Conservation (phyloP, 805 yeast genomes). For the Candida pseudoglaebosa region DNA sequence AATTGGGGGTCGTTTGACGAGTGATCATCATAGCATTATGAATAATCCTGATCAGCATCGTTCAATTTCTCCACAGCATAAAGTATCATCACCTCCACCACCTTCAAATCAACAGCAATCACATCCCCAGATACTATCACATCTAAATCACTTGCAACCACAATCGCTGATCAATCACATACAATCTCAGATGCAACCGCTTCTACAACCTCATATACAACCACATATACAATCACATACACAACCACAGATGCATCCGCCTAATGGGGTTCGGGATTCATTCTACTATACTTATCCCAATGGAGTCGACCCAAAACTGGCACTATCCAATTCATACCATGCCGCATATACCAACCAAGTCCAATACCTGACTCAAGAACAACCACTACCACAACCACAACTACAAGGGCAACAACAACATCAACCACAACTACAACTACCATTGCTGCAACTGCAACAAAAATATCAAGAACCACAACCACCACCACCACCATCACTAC, state of each 20-base stretch:
- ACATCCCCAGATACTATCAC: neutral
- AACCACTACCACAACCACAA: constrained; percentile 3
- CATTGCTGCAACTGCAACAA: constrained; percentile 6
- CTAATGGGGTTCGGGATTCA: neutral
- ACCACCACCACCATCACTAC: neutral
- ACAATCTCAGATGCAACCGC: constrained; percentile 1
- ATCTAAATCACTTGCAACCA: too few relatives aligned
- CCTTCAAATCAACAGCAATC: constrained; percentile 1
- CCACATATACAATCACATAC: neutral
- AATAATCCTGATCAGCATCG: neutral
- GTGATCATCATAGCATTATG: neutral
- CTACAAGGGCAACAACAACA: constrained; percentile 6
- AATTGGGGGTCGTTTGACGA: neutral
- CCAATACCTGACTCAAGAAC: constrained; percentile 1
- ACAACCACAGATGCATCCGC: too few relatives aligned
- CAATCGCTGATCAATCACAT: too few relatives aligned
- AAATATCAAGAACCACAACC: neutral
- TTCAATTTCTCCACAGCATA: neutral
- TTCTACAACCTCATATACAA: constrained; percentile 1
- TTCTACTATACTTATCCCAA: constrained; percentile 3
- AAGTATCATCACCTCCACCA: neutral
- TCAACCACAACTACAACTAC: constrained; percentile 1
- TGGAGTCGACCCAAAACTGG: neutral
- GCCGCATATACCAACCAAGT: neutral
- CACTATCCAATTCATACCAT: neutral